These are phyloP conservation scores for Talaromyces marneffei DNA, from an alignment of 2,329 filamentous ascomycete species.

Conservation along the genomic window DNA sequence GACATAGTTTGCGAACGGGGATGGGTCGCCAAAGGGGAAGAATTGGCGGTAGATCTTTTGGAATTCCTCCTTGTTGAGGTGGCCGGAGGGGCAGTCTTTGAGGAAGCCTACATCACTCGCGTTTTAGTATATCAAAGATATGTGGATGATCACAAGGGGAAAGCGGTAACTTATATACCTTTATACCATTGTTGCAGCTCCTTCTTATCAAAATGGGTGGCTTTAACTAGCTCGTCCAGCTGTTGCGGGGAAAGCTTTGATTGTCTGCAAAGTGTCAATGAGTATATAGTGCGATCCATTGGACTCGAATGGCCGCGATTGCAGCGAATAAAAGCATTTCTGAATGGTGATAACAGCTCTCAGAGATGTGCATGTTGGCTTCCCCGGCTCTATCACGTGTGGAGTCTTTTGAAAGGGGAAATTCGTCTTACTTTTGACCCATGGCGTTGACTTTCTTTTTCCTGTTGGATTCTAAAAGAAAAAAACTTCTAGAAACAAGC, in stretches of 20 bases:
- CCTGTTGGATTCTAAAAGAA: neutral
- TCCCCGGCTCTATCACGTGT: neutral
- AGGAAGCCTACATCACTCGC: conserved; percentile 66
- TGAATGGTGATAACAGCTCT: neutral
- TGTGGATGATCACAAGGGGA: no score
- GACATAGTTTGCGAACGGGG: conserved; percentile 95
- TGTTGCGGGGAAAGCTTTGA: conserved; percentile 97
- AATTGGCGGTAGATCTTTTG: conserved; percentile 99
- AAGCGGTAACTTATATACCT: conserved; percentile 54
- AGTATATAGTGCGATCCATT: neutral
- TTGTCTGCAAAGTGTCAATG: conserved; percentile 58
- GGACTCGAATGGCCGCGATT: neutral
- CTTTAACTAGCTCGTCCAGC: conserved; percentile 89
- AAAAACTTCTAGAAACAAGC: neutral
- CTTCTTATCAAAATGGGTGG: conserved; percentile 99
- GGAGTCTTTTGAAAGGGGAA: neutral
- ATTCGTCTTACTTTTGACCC: conserved; percentile 14
- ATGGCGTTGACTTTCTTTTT: neutral
- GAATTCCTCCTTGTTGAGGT: conserved; percentile 96
- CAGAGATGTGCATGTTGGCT: neutral
- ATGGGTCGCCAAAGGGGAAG: conserved; percentile 97
- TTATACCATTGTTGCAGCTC: conserved; percentile 99
- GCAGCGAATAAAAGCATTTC: neutral
- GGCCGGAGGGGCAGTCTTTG: conserved; percentile 95
- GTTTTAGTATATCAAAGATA: neutral